phyloP scores from a whole-genome alignment of 192 early-diverging fungal genomes.

The Backusella luteola region DNA sequence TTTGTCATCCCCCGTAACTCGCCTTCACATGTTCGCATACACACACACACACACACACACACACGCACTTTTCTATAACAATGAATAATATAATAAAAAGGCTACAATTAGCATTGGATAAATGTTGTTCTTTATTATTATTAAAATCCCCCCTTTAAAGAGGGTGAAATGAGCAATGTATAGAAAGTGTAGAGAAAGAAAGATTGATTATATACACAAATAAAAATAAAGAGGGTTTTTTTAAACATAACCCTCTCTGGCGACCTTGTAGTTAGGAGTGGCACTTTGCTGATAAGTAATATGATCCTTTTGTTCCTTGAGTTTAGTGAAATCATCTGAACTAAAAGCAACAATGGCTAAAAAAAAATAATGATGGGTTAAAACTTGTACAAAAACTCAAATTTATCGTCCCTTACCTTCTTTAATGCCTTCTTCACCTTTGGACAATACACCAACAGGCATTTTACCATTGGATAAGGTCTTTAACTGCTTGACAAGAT shows the following conservation, averaged over 20 bases:
- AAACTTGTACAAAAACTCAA: too few relatives aligned
- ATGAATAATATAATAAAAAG: not conserved
- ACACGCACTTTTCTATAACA: not conserved
- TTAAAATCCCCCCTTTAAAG: not conserved
- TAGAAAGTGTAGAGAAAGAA: not conserved
- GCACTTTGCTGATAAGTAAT: not conserved
- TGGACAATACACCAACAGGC: conserved; percentile 14
- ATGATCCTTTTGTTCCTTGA: conserved; percentile 18
- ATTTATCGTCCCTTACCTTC: conserved; percentile 2
- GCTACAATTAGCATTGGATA: not conserved
- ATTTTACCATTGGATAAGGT: conserved; percentile 9
- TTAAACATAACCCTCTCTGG: conserved; percentile 21
- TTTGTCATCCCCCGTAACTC: not conserved
- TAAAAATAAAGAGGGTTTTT: not conserved
- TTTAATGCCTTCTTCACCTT: conserved; percentile 22
- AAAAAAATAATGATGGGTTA: too few relatives aligned
- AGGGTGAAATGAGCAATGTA: not conserved
- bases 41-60: not conserved
- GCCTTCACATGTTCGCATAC: not conserved
- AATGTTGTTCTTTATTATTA: not conserved
- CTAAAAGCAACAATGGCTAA: not conserved
- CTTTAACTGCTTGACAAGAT: conserved; percentile 19
- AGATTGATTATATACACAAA: not conserved
- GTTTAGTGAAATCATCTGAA: not conserved
- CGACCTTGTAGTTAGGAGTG: conserved; percentile 14